Evolutionary conservation across 768 basidiomycete genomes (phyloP).

Genomic region (Suillus sp.): DNA sequence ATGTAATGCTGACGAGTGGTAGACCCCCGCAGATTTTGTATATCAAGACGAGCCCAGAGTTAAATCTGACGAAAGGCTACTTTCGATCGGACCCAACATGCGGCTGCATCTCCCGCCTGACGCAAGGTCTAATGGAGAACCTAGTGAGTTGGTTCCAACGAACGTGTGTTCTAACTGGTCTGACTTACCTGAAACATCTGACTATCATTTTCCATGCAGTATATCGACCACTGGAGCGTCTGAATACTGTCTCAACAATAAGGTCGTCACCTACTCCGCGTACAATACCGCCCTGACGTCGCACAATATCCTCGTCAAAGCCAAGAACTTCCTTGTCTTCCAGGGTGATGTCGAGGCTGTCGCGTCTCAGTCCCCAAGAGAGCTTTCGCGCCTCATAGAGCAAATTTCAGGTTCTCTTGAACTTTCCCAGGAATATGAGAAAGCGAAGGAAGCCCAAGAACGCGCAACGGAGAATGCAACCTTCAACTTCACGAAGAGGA

Average conservation of each 20-base stretch:
- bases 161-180: conserved; percentile 62
- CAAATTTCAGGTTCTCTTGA: conserved; percentile 96
- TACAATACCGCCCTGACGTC: conserved; percentile 87
- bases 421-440: conserved; percentile 84
- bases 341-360: conserved; percentile 99
- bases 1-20: background rate
- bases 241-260: too few relatives aligned
- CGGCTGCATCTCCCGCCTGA: background rate
- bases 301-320: conserved; percentile 97
- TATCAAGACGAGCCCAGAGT: background rate
- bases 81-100: background rate
- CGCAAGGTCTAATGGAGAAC: background rate
- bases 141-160: conserved; percentile 46
- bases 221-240: too few relatives aligned
- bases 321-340: conserved; percentile 99
- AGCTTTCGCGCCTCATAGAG: conserved; percentile 90
- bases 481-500: conserved; percentile 90
- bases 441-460: conserved; percentile 83
- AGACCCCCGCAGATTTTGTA: background rate
- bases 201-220: too few relatives aligned
- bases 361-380: conserved; percentile 90
- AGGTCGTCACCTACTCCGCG: conserved; percentile 81
- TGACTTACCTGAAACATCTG: too few relatives aligned
- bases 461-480: conserved; percentile 93
- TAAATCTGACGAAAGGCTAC: background rate